Evolutionary conservation across 257 asterid genomes (phyloP).

Genomic region (Handroanthus guayacan): DNA sequence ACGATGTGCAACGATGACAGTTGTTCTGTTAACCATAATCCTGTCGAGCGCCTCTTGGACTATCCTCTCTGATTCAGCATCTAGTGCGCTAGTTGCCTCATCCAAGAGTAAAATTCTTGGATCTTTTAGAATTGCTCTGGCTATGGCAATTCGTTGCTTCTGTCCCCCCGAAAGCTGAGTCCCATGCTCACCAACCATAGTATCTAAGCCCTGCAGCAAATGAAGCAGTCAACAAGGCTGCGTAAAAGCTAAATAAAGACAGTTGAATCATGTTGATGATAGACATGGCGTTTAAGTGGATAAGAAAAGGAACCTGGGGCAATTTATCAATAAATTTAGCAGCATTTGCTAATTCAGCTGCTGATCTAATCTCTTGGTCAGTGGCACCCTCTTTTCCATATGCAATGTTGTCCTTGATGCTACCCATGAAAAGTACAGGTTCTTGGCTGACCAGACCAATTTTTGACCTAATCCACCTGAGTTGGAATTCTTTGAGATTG

Average conservation of each 20-base stretch:
- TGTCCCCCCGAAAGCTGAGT: constrained; percentile 96
- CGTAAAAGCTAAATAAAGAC: constrained; percentile 6
- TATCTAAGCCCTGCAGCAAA: constrained; percentile 68
- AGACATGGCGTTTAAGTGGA: not conserved
- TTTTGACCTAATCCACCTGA: constrained; percentile 84
- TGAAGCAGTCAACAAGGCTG: constrained; percentile 10
- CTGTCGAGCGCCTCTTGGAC: constrained; percentile 91
- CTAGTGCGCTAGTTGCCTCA: constrained; percentile 91
- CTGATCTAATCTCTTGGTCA: constrained; percentile 64
- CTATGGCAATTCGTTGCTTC: constrained; percentile 87
- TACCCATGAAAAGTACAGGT: constrained; percentile 73
- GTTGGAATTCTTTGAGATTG: constrained; percentile 76
- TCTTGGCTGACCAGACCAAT: constrained; percentile 93
- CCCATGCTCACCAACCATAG: constrained; percentile 88
- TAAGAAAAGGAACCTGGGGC: constrained; percentile 59
- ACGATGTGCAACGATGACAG: constrained; percentile 86
- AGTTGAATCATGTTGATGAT: not conserved
- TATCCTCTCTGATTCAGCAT: constrained; percentile 87
- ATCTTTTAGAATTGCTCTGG: constrained; percentile 80
- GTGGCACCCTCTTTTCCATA: constrained; percentile 83
- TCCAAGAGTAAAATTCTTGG: constrained; percentile 83
- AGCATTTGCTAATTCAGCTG: constrained; percentile 77
- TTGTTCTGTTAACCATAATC: constrained; percentile 83
- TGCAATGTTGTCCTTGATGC: constrained; percentile 79
- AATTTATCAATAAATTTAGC: constrained; percentile 79